phyloP scores from a whole-genome alignment of 2,329 filamentous ascomycete species.

The Claviceps arundinis region DNA sequence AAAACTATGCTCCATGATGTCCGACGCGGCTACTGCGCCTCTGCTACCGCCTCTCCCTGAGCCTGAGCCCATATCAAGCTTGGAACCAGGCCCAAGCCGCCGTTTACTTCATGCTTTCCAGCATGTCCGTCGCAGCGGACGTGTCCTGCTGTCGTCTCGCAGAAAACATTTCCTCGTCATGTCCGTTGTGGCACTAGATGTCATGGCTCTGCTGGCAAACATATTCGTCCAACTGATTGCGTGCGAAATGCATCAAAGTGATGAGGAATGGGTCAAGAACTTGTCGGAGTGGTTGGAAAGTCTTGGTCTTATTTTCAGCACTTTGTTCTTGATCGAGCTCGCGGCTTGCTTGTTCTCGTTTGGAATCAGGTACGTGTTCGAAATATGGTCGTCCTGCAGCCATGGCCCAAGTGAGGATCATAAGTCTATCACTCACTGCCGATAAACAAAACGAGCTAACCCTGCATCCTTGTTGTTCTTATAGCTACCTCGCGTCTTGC shows the following conservation, averaged over 20 bases:
- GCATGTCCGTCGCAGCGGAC: constrained; percentile 4
- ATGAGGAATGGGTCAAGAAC: constrained; percentile 27
- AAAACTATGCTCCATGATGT: not conserved
- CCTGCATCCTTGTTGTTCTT: not conserved
- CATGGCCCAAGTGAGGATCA: too few species aligned
- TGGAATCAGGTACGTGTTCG: constrained; percentile 37
- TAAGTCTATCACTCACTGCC: too few species aligned
- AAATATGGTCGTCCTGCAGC: not conserved
- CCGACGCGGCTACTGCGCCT: not conserved
- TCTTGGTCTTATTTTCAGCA: constrained; percentile 45
- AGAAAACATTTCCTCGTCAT: constrained; percentile 33
- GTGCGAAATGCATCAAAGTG: constrained; percentile 28
- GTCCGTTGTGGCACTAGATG: constrained; percentile 30
- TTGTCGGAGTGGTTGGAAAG: constrained; percentile 30
- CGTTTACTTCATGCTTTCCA: constrained; percentile 1
- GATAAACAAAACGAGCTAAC: not conserved
- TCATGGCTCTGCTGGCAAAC: constrained; percentile 30
- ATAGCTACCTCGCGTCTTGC: constrained; percentile 41
- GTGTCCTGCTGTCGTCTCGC: constrained; percentile 19
- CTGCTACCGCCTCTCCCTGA: constrained; percentile 1
- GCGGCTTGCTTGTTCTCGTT: constrained; percentile 46
- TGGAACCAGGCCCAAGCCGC: constrained; percentile 1
- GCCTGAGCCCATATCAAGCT: not conserved
- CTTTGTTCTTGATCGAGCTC: constrained; percentile 52
- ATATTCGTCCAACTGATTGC: constrained; percentile 35